Conservation (phyloP, 2,329 filamentous ascomycete genomes). For the Beauveria sp. region DNA sequence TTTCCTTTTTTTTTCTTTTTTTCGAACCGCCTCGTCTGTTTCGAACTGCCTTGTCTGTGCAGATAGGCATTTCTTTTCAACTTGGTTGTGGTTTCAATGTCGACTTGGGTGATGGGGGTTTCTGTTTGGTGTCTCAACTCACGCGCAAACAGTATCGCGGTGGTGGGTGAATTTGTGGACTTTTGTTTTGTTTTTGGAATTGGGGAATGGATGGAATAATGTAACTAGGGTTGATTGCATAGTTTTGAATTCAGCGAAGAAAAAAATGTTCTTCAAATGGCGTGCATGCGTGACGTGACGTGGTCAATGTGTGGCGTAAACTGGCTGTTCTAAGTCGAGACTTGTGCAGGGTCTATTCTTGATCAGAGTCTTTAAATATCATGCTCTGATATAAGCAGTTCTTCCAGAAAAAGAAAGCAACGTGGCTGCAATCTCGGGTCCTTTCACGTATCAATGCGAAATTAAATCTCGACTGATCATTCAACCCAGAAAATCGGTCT, state of each 20-base stretch:
- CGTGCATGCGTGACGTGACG: neutral
- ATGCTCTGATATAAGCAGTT: too few relatives aligned
- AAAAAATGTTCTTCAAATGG: neutral
- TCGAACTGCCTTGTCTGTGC: too few relatives aligned
- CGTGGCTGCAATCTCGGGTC: too few relatives aligned
- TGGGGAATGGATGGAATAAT: constrained; percentile 1
- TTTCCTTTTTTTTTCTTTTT: neutral
- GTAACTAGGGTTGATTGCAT: neutral
- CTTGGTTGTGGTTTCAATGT: neutral
- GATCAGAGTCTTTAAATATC: too few relatives aligned
- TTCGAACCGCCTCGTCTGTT: neutral
- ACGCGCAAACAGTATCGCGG: neutral
- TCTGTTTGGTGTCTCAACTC: neutral
- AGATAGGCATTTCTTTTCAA: neutral
- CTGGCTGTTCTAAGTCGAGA: too few relatives aligned
- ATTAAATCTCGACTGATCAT: neutral
- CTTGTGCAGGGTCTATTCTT: too few relatives aligned
- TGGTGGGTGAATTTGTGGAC: neutral
- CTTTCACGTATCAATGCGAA: neutral
- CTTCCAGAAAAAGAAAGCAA: too few relatives aligned
- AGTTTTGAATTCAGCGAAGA: constrained; percentile 7
- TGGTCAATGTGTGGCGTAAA: neutral
- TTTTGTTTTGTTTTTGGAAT: neutral
- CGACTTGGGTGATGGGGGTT: neutral
- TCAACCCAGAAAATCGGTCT: neutral